These are phyloP conservation scores for Thalassiosira profunda DNA, from an alignment of 108 stramenopile genomes.

Conservation along the genomic window DNA sequence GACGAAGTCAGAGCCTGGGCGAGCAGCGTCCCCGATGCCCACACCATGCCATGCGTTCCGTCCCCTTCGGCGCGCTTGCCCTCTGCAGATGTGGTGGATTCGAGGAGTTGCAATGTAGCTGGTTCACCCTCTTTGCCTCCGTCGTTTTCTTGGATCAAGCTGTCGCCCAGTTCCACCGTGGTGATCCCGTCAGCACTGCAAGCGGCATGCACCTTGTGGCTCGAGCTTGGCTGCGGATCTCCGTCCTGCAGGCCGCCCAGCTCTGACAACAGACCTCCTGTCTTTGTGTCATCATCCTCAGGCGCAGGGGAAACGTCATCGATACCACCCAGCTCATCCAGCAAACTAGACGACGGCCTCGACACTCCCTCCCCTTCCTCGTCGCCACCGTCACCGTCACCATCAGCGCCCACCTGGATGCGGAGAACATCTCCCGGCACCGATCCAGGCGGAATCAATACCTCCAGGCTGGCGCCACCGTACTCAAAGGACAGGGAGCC, in stretches of 20 bases:
- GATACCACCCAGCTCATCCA: conserved; percentile 25
- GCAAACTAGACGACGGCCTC: conserved; percentile 1
- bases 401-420: conserved; percentile 59
- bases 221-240: not conserved
- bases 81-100: not conserved
- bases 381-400: not conserved
- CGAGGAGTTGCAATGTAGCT: conserved; percentile 17
- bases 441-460: conserved; percentile 57
- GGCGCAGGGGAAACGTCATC: conserved; percentile 3
- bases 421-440: conserved; percentile 65
- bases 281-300: not conserved
- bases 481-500: conserved; percentile 56
- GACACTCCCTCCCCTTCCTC: too few species aligned
- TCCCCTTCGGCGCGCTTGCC: conserved; percentile 24
- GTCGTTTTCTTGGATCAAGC: conserved; percentile 19
- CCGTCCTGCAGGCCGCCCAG: not conserved
- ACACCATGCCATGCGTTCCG: conserved; percentile 51
- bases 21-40: conserved; percentile 49
- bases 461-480: conserved; percentile 54
- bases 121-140: not conserved
- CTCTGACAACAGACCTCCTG: not conserved
- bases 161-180: conserved; percentile 32
- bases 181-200: not conserved
- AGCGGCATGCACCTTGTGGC: not conserved
- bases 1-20: conserved; percentile 35